Evolutionary conservation across 306 rosid genomes (phyloP).

Genomic region (Dalbergia cochinchinensis): DNA sequence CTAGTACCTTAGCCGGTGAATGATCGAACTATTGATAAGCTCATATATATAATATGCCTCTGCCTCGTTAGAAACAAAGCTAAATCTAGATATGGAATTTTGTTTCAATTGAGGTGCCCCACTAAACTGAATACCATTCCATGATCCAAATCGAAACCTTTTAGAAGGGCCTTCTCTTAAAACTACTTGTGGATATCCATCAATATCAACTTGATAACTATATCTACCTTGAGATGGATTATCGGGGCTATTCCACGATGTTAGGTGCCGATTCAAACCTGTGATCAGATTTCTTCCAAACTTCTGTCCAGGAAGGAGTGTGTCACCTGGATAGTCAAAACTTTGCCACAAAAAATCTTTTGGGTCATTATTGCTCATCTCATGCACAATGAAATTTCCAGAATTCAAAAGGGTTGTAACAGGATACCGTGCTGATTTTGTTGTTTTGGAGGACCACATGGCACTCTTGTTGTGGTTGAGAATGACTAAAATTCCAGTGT

Average conservation of each 20-base stretch:
- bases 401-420: slow-evolving; percentile 50
- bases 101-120: too few relatives aligned
- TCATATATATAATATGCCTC: too few relatives aligned
- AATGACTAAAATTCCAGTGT: neutral
- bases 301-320: slow-evolving; percentile 48
- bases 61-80: too few relatives aligned
- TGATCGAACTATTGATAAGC: too few relatives aligned
- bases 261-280: slow-evolving; percentile 27
- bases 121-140: too few relatives aligned
- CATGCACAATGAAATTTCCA: slow-evolving; percentile 56
- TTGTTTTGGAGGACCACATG: slow-evolving; percentile 52
- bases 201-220: slow-evolving; percentile 32
- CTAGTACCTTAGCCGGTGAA: too few relatives aligned
- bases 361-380: slow-evolving; percentile 6
- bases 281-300: slow-evolving; percentile 40
- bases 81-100: too few relatives aligned
- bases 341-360: slow-evolving; percentile 47
- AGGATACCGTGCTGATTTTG: slow-evolving; percentile 24
- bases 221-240: slow-evolving; percentile 49
- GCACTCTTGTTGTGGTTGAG: too few relatives aligned
- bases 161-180: slow-evolving; percentile 13
- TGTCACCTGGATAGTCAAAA: slow-evolving; percentile 9
- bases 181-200: slow-evolving; percentile 29
- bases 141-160: too few relatives aligned
- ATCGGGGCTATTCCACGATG: slow-evolving; percentile 46